These are phyloP conservation scores for Crithidia bombi DNA, from an alignment of 208 protist genomes.

Conservation along the genomic window DNA sequence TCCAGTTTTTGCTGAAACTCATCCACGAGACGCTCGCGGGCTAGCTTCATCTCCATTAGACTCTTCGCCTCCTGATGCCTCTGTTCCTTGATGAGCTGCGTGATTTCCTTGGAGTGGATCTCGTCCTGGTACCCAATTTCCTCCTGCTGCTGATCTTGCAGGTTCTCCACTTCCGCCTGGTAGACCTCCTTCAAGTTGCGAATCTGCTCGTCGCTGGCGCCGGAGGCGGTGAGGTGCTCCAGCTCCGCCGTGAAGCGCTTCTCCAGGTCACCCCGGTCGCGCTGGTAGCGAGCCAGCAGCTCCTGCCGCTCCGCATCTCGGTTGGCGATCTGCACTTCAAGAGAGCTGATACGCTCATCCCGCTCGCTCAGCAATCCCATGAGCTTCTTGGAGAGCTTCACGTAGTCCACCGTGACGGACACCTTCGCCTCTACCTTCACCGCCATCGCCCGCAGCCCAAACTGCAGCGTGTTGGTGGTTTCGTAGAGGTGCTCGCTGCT, in stretches of 20 bases:
- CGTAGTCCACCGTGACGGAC: conserved; percentile 80
- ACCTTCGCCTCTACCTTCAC: conserved; percentile 86
- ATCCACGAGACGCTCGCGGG: conserved; percentile 78
- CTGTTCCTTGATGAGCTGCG: conserved; percentile 79
- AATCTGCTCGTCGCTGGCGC: conserved; percentile 79
- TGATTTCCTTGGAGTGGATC: conserved; percentile 78
- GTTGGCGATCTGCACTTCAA: conserved; percentile 83
- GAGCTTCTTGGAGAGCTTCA: conserved; percentile 82
- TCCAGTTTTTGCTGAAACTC: conserved; percentile 89
- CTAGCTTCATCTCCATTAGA: conserved; percentile 75
- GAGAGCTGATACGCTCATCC: conserved; percentile 68
- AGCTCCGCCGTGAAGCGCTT: conserved; percentile 69
- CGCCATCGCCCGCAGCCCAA: conserved; percentile 86
- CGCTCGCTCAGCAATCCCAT: conserved; percentile 72
- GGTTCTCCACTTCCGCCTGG: conserved; percentile 78
- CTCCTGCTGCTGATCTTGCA: conserved; percentile 86
- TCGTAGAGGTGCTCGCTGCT: conserved; percentile 87
- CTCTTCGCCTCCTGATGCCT: conserved; percentile 79
- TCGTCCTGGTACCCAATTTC: conserved; percentile 85
- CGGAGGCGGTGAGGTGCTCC: conserved; percentile 48
- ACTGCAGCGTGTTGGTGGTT: conserved; percentile 87
- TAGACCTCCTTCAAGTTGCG: conserved; percentile 81
- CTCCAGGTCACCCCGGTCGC: conserved; percentile 59
- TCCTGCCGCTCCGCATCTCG: conserved; percentile 77
- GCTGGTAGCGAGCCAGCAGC: conserved; percentile 66